Conservation (phyloP, 768 basidiomycete species). For the Harrya chromipes region DNA sequence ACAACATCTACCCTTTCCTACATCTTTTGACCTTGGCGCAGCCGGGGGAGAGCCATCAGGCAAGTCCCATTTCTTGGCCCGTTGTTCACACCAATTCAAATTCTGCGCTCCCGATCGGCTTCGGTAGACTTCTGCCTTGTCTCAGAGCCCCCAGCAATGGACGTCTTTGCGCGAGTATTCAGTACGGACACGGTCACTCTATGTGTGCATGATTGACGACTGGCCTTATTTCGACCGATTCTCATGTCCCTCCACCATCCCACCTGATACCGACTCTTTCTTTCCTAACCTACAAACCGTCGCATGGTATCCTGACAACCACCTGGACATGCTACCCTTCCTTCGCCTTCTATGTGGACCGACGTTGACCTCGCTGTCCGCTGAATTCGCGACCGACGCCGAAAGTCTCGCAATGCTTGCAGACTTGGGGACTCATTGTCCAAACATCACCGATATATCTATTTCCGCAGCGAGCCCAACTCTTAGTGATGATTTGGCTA, state of each 20-base stretch:
- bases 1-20: conserved; percentile 19
- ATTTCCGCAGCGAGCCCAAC: conserved; percentile 10
- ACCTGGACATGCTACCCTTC: conserved; percentile 18
- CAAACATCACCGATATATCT: conserved; percentile 18
- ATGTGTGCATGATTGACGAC: conserved; percentile 21
- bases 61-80: not conserved
- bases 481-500: conserved; percentile 6
- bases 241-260: conserved; percentile 11
- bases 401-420: conserved; percentile 15
- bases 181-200: conserved; percentile 16
- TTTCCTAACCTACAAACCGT: conserved; percentile 23
- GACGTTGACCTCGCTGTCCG: conserved; percentile 15
- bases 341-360: conserved; percentile 25
- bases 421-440: conserved; percentile 13
- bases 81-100: not conserved
- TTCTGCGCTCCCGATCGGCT: not conserved
- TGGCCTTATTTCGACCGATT: conserved; percentile 6
- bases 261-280: conserved; percentile 12
- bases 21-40: conserved; percentile 7
- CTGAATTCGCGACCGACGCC: conserved; percentile 18
- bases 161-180: conserved; percentile 19
- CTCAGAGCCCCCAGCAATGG: conserved; percentile 13
- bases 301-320: conserved; percentile 22
- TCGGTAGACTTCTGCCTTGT: not conserved
- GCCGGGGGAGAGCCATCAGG: conserved; percentile 9